These are phyloP conservation scores for Aspergillus versicolor DNA, from an alignment of 2,329 filamentous ascomycete genomes.

Conservation along the genomic window DNA sequence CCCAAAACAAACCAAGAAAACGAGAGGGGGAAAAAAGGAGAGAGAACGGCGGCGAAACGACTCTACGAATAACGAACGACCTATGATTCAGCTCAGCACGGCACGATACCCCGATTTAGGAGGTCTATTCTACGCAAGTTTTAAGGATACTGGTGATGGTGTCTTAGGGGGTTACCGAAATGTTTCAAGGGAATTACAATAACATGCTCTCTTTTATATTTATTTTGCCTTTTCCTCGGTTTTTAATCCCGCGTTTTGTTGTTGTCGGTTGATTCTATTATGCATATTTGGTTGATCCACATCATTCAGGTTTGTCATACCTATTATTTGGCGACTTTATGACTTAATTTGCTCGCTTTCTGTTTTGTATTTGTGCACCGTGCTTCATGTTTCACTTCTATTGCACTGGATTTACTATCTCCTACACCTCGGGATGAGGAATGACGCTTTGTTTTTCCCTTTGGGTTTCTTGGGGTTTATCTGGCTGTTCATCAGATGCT, in stretches of 20 bases:
- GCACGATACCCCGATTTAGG: background rate
- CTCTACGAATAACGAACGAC: background rate
- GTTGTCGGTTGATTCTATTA: background rate
- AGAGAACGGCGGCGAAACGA: background rate
- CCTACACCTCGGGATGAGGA: background rate
- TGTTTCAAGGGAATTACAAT: background rate
- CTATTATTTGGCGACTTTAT: no score
- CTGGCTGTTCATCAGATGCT: background rate
- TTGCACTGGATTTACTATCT: background rate
- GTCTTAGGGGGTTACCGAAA: background rate
- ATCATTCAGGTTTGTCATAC: no score
- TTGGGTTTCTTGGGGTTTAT: background rate
- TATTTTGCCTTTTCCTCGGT: no score
- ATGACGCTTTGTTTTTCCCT: background rate
- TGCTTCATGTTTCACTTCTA: no score
- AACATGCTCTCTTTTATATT: background rate
- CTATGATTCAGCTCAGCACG: background rate
- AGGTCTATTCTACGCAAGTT: background rate
- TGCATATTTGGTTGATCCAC: no score
- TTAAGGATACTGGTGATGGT: background rate
- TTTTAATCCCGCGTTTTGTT: background rate
- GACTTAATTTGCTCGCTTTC: background rate
- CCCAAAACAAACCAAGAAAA: background rate
- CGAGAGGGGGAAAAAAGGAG: background rate
- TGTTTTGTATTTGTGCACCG: background rate